Evolutionary conservation across 257 asterid species (phyloP).

Genomic region (Orobanche coerulescens): DNA sequence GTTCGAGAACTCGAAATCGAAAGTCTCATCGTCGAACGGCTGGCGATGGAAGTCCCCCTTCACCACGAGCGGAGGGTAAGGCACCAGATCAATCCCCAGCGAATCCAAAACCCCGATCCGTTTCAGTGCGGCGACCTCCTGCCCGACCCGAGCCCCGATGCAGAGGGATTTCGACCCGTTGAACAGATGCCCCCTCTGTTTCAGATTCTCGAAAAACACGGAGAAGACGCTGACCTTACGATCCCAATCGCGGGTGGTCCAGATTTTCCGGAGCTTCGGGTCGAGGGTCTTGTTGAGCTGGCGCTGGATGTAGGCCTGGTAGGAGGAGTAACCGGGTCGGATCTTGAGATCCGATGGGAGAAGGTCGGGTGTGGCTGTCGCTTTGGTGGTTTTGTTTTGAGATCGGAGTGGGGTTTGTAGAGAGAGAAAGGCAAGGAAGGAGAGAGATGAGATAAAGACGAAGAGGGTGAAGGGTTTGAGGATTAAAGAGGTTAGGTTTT

Average conservation of each 20-base stretch:
- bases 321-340: constrained; percentile 79
- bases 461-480: constrained; percentile 46
- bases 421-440: constrained; percentile 39
- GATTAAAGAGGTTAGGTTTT: constrained; percentile 27
- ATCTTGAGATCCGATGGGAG: constrained; percentile 56
- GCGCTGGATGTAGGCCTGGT: constrained; percentile 67
- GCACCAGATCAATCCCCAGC: constrained; percentile 82
- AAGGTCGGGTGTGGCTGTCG: neutral
- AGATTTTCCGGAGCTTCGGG: constrained; percentile 65
- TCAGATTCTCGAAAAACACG: constrained; percentile 44
- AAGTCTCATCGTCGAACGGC: constrained; percentile 54
- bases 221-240: constrained; percentile 68
- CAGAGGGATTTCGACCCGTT: constrained; percentile 58
- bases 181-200: constrained; percentile 27
- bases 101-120: constrained; percentile 65
- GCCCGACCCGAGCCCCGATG: constrained; percentile 92
- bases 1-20: constrained; percentile 88
- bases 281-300: constrained; percentile 93
- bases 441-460: constrained; percentile 29
- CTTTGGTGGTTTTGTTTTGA: neutral
- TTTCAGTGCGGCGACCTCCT: constrained; percentile 76
- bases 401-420: constrained; percentile 33
- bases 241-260: constrained; percentile 93
- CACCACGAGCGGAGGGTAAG: constrained; percentile 79
- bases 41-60: constrained; percentile 82